Percentiles rank a stretch among this genome's conserved stretches.
These are phyloP conservation scores for Talaromyces sp. DNA, from an alignment of 2,329 filamentous ascomycete genomes.

Conservation along the genomic window DNA sequence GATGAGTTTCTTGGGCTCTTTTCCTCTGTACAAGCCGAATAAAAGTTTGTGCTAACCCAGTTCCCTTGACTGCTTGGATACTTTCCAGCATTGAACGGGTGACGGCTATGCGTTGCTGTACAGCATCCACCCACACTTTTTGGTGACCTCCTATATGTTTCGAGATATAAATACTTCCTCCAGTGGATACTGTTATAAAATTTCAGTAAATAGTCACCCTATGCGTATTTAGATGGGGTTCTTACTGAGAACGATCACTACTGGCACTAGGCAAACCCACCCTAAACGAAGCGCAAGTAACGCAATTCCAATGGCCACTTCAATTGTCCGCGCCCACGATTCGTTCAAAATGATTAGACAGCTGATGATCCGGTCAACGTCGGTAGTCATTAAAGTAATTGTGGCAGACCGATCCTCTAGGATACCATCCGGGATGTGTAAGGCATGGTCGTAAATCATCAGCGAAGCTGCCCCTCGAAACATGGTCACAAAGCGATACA, in stretches of 20 bases:
- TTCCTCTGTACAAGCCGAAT: slow-evolving; percentile 10
- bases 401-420: slow-evolving; percentile 6
- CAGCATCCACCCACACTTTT: slow-evolving; percentile 37
- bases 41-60: slow-evolving; percentile 27
- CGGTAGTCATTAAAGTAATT: slow-evolving; percentile 9
- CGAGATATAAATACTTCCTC: slow-evolving; percentile 8
- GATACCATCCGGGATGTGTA: background rate
- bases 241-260: slow-evolving; percentile 1
- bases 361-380: slow-evolving; percentile 6
- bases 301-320: slow-evolving; percentile 2
- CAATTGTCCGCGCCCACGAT: slow-evolving; percentile 9
- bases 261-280: slow-evolving; percentile 7
- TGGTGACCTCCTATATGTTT: slow-evolving; percentile 18
- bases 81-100: slow-evolving; percentile 35
- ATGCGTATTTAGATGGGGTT: background rate
- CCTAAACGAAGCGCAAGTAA: slow-evolving; percentile 3
- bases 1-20: slow-evolving; percentile 10
- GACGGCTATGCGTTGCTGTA: slow-evolving; percentile 36
- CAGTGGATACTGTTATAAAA: background rate
- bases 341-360: slow-evolving; percentile 9
- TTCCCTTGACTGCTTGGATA: slow-evolving; percentile 40
- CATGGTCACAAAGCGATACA: slow-evolving; percentile 11
- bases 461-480: slow-evolving; percentile 4
- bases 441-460: slow-evolving; percentile 5
- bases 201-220: background rate